Evolutionary conservation across 192 early-diverging fungal genomes (phyloP), one percentile per base, ranked within the genome.

Genomic region (Podila verticillata): DNA sequence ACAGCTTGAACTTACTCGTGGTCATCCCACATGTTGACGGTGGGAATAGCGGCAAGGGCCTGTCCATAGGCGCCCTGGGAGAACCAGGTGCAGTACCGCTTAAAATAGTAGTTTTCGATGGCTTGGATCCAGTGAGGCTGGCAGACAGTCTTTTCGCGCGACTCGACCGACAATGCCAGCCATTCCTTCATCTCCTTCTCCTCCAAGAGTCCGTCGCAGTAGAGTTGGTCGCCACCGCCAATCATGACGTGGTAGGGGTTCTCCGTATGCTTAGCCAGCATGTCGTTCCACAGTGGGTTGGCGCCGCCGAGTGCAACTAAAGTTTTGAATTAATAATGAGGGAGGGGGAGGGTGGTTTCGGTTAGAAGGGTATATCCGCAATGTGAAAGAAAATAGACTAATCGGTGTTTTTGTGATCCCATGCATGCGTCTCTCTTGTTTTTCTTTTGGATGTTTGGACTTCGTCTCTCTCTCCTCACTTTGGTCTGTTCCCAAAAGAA

Each of bases 11-110:
- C 77, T 64, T 80, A 80, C 77, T 80, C 93, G 79, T 96, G 95
- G 82, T 96, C 95, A 77, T 96, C 95, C 86, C 92, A 88, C 80
- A 91, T 92, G 66, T 92, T 91, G 44, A 91, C 75, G 19, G 92
- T 89, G 31, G 94, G 94, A 22, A 95, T 88, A 0, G 88, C 84
- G 13, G 93, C 90, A 68, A 94, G 83, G 4, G 94, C 91, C 51
- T 91, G 70, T 13, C 66, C 70, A 49, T 68, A 80, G 7, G 77
- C 59, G 13, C 77, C 77, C 63, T 80, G 68, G 1, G 70, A 72
- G 70, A 80, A 80, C 77, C 77, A 80, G 34, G 29, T 59, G 35
- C 77, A 72, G 61, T 80, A 80, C 0, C 77, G 65, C 56, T 72
- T 80, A 35, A 80, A 80, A 56, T 80, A 80, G 36, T 80, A 80